Conservation (phyloP, 2,329 filamentous ascomycete genomes). For the Apiospora koreana region DNA sequence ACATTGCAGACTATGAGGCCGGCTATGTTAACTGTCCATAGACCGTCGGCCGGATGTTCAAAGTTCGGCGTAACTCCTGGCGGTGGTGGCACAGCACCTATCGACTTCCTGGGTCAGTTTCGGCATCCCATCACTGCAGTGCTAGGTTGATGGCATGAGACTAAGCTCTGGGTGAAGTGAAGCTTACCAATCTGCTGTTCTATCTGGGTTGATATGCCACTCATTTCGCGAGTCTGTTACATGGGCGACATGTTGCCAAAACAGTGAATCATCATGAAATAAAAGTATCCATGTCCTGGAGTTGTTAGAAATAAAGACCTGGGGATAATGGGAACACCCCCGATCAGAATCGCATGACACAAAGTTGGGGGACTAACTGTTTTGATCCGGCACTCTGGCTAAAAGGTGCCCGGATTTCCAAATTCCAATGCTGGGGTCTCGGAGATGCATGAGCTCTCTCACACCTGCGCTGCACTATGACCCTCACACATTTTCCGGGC, state of each 20-base stretch:
- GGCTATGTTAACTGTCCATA: slow-evolving; percentile 17
- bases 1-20: slow-evolving; percentile 19
- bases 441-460: too few species aligned
- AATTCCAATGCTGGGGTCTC: neutral
- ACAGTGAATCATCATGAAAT: neutral
- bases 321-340: neutral
- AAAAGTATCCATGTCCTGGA: neutral
- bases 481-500: too few species aligned
- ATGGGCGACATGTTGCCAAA: neutral
- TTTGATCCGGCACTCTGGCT: neutral
- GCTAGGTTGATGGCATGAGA: too few species aligned
- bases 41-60: slow-evolving; percentile 19
- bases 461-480: neutral
- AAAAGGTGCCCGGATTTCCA: neutral
- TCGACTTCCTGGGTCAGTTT: neutral
- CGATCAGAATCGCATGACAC: neutral
- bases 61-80: slow-evolving; percentile 25
- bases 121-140: neutral
- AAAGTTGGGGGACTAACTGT: neutral
- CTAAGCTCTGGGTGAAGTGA: neutral
- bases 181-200: neutral
- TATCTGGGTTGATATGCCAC: neutral
- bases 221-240: neutral
- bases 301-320: neutral
- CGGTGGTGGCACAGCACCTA: slow-evolving; percentile 23